These are phyloP conservation scores for Neoboletus brunneissimus DNA, from an alignment of 768 basidiomycete genomes.

Conservation along the genomic window DNA sequence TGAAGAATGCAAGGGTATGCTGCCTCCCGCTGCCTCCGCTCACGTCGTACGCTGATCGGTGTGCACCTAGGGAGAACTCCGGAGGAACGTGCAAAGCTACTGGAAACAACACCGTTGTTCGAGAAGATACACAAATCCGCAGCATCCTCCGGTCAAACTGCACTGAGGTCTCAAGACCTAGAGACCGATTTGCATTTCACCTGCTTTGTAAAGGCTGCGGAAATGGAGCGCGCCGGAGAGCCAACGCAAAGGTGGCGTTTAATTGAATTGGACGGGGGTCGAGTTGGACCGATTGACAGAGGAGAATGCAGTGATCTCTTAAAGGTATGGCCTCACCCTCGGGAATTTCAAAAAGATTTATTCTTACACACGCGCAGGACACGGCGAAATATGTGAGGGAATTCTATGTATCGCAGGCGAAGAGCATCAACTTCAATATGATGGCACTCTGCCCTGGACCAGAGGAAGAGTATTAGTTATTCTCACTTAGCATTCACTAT, in stretches of 20 bases:
- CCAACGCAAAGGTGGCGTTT: constrained; percentile 43
- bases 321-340: constrained; percentile 35
- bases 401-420: constrained; percentile 38
- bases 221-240: constrained; percentile 24
- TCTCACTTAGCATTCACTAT: neutral
- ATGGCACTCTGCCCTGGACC: constrained; percentile 42
- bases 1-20: constrained; percentile 54
- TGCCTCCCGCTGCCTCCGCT: too few species aligned
- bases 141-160: constrained; percentile 67
- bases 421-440: constrained; percentile 45
- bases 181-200: constrained; percentile 85
- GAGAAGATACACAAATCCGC: constrained; percentile 71
- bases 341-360: neutral
- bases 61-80: constrained; percentile 56
- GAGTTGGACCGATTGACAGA: constrained; percentile 77
- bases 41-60: neutral
- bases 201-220: constrained; percentile 74
- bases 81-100: constrained; percentile 66
- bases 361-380: constrained; percentile 34
- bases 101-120: constrained; percentile 77
- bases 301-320: constrained; percentile 62
- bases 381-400: constrained; percentile 45
- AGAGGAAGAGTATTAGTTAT: constrained; percentile 11
- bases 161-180: constrained; percentile 52
- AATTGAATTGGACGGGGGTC: constrained; percentile 81